phyloP scores from a whole-genome alignment of 106 monocot genomes.

The Ottelia alismoides region DNA sequence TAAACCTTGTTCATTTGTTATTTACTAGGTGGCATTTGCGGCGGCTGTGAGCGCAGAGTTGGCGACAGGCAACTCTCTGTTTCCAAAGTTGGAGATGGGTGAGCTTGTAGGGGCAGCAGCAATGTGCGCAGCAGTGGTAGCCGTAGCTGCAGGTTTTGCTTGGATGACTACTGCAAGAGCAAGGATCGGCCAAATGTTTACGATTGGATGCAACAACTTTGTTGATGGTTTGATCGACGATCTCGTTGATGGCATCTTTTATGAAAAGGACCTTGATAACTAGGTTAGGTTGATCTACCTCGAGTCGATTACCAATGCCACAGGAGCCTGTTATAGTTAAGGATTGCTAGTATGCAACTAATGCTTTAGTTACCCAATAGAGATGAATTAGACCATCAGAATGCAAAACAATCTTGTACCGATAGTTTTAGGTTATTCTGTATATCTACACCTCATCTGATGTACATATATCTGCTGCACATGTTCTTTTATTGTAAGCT shows the following conservation, averaged over 20 bases:
- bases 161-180: conserved; percentile 49
- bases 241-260: conserved; percentile 80
- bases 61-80: conserved; percentile 74
- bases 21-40: conserved; percentile 59
- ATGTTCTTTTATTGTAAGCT: too few species aligned
- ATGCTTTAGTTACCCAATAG: too few species aligned
- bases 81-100: conserved; percentile 74
- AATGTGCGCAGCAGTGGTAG: conserved; percentile 48
- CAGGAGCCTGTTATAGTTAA: too few species aligned
- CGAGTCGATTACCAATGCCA: too few species aligned
- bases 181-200: conserved; percentile 56
- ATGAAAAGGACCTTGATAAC: conserved; percentile 44
- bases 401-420: too few species aligned
- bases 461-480: too few species aligned
- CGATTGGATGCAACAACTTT: conserved; percentile 62
- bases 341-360: too few species aligned
- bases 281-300: too few species aligned
- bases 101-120: conserved; percentile 65
- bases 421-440: too few species aligned
- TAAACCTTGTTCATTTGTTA: neutral
- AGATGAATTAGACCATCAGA: too few species aligned
- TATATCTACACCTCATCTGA: too few species aligned
- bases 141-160: conserved; percentile 57
- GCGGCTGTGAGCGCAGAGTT: conserved; percentile 46
- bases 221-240: conserved; percentile 90